phyloP scores from a whole-genome alignment of 176 grass and related monocot species.

The Saccharum spontaneum region DNA sequence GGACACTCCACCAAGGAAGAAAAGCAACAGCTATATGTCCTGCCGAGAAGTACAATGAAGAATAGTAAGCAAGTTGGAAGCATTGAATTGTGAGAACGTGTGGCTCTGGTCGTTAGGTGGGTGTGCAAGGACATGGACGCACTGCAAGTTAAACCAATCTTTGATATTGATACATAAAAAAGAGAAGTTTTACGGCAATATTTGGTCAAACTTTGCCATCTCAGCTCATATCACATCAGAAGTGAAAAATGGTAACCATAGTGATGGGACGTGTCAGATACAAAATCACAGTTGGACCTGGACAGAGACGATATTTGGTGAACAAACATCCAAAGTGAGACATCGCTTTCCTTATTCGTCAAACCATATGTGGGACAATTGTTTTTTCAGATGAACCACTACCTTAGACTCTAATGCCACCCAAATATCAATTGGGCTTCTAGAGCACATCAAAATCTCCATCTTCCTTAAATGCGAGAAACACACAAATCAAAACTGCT shows the following conservation, averaged over 20 bases:
- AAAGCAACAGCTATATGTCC: slow-evolving; percentile 21
- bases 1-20: slow-evolving; percentile 26
- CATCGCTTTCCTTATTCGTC: neutral
- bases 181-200: neutral
- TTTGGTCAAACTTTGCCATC: slow-evolving; percentile 35
- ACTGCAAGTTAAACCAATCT: neutral
- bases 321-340: slow-evolving; percentile 28
- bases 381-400: slow-evolving; percentile 31
- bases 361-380: neutral
- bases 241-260: neutral
- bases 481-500: neutral
- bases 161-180: neutral
- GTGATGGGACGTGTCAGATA: slow-evolving; percentile 13
- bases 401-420: slow-evolving; percentile 2
- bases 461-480: neutral
- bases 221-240: slow-evolving; percentile 35
- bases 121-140: neutral
- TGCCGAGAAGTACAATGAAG: slow-evolving; percentile 37
- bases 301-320: slow-evolving; percentile 19
- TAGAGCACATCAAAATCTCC: neutral
- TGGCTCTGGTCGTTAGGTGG: slow-evolving; percentile 24
- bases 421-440: neutral
- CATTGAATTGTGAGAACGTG: neutral
- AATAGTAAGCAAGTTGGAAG: slow-evolving; percentile 26
- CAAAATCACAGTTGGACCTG: neutral